Evolutionary conservation across 345 rosid genomes (phyloP), one percentile per base, ranked within the genome.

Genomic region (Populus ilicifolia): DNA sequence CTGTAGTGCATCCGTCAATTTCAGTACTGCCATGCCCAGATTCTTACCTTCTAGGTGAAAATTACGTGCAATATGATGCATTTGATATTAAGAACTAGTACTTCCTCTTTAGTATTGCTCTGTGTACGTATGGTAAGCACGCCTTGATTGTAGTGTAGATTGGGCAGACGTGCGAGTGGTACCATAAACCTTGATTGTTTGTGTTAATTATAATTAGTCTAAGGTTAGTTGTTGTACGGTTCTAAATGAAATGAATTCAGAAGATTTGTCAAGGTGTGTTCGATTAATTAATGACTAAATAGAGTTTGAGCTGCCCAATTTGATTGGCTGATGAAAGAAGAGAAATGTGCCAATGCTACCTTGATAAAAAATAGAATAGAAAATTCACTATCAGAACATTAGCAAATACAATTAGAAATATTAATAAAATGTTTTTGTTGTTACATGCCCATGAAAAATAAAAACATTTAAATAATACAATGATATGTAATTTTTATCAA

Each of bases 1-100:
- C 68, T 67, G 78, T 35, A 38, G 39, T 33, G 78, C 78, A 80
- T 30, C 83, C 66, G 2, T 18, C 69, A 9, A 8, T 23, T 23
- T 5, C 77, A 11, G 14, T 39, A 17, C 23, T 35, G 1, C 21
- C 50, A 29, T 50, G 25, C 29, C 70, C 75, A 2, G 73, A 74
- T n/a, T 41, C 69, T 48, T 76, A 50, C 67, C 76, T 78, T 59
- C 75, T 44, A 35, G 70, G 63, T 8, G 50, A 69, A 17, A 56
- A 27, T 11, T 30, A 21, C 43, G 62, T 35, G 65, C 29, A 23
- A 23, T 66, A 44, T 48, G 41, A 70, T 33, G 48, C 71, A 14
- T 81, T 63, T 69, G 20, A 62, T 18, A 23, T 30, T 65, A 5
- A 56, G 27, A 56, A 56, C 11, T n/a, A n/a, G 27, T 23, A 56